These are phyloP conservation scores for Orobanche coerulescens DNA, from an alignment of 257 asterid genomes.

Conservation along the genomic window DNA sequence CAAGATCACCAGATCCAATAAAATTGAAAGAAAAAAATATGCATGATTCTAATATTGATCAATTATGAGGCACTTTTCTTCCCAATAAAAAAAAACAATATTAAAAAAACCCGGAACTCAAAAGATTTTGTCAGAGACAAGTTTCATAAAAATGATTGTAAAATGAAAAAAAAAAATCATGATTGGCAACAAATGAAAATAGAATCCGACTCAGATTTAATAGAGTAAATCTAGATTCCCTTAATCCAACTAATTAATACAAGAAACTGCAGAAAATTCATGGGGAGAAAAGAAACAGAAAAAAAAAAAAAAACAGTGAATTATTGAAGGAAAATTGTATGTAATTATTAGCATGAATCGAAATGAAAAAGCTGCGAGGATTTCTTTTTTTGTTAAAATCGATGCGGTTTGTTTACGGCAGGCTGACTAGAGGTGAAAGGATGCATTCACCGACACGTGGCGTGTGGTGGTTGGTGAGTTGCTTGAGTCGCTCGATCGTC, in stretches of 20 bases:
- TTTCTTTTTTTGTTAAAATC: constrained; percentile 21
- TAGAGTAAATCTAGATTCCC: constrained; percentile 16
- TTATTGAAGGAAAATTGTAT: background rate
- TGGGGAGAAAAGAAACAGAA: background rate
- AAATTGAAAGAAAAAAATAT: constrained; percentile 1
- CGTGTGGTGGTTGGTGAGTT: background rate
- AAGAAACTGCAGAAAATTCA: constrained; percentile 17
- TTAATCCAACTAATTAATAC: background rate
- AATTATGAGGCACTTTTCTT: background rate
- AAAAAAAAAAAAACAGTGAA: background rate
- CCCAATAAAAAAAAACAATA: background rate
- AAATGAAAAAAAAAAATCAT: constrained; percentile 14
- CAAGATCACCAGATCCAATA: constrained; percentile 9
- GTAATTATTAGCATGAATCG: background rate
- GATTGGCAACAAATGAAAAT: constrained; percentile 10
- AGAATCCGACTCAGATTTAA: constrained; percentile 6
- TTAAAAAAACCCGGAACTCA: constrained; percentile 3
- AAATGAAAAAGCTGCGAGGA: constrained; percentile 21
- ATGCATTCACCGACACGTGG: constrained; percentile 26
- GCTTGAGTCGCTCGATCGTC: constrained; percentile 15
- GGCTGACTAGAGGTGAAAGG: constrained; percentile 32
- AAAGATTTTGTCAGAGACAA: too few relatives aligned
- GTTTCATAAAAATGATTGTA: constrained; percentile 6
- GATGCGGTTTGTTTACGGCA: constrained; percentile 32
- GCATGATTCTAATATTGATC: background rate